Base-by-base conservation (phyloP, 495 filamentous ascomycete species). In the Trichoderma parareesei region DNA sequence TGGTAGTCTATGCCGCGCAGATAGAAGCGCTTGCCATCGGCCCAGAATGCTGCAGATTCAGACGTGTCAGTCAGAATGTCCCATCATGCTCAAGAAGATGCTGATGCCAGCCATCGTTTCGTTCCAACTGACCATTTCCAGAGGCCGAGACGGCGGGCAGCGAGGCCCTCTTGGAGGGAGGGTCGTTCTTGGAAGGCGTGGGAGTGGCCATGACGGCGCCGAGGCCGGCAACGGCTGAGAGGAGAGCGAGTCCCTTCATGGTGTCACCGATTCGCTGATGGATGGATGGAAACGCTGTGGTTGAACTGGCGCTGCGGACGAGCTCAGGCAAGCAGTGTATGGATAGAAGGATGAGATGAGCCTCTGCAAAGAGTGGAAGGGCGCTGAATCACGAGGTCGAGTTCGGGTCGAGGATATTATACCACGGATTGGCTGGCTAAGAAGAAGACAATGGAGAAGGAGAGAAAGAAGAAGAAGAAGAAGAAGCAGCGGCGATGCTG, bases 1-100 rank as follows among this genome's bases (percentile, higher is more conserved):
- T 97, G 93, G 77, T 96, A 97, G 81, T 97, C 93, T 68, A 98
- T 87, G 73, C 93, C 93, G 55, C 92, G 90, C 62, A 98, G 85
- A 74, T 97, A 97, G 84, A 96, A 98, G 66, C 93, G 88, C 11
- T 86, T 75, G 67, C 84, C 75, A 65, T 90, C 92, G 70, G 88
- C 82, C 81, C 92, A 97, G 84, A 97, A 97, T 62, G 93, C 92
- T 88, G 69, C 42, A 35, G 4, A 61, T 16, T 1, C 33, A 37
- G 14, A 11, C 20, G 13, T 68, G 68, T 77, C 68, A 78, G 69
- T 62, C 38, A 48, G 5, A 1, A 5, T 6, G n/a, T 38, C 18
- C 53, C 4, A 37, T 38, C 27, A 1, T 4, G 35, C 10, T 5
- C 1, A 35, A 57, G 27, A 9, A 35, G 49, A n/a, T n/a, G 18